A percentile compares a stretch with the other conserved stretches of the same genome.
These are phyloP conservation scores for Rhypophila decipiens DNA, from an alignment of 495 filamentous ascomycete genomes.

Conservation along the genomic window DNA sequence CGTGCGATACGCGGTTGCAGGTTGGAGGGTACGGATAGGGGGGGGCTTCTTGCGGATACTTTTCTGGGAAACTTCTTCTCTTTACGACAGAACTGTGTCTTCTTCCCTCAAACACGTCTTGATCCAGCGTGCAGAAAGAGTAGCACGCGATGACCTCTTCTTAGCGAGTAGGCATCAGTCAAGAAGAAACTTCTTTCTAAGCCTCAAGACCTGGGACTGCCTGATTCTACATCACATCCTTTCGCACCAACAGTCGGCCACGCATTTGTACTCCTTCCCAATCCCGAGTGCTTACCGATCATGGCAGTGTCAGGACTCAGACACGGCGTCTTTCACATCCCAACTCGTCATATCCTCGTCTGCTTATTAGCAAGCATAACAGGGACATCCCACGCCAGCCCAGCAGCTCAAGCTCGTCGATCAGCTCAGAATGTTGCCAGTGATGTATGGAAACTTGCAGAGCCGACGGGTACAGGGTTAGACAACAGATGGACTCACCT, in stretches of 20 bases:
- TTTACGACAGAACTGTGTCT: too few species aligned
- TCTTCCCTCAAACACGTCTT: too few species aligned
- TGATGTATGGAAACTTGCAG: neutral
- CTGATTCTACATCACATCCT: too few species aligned
- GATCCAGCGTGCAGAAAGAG: too few species aligned
- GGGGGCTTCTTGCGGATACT: too few species aligned
- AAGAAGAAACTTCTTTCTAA: neutral
- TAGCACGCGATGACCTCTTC: too few species aligned
- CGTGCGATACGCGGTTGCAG: neutral
- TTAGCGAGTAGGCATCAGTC: too few species aligned
- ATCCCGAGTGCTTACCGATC: neutral
- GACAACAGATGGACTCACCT: slow-evolving; percentile 1
- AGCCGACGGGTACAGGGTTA: neutral
- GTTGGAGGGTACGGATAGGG: too few species aligned
- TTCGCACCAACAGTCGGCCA: too few species aligned
- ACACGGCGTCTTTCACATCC: neutral
- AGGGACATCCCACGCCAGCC: neutral
- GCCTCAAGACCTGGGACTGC: too few species aligned
- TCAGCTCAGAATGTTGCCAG: too few species aligned
- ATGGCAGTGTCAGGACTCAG: neutral
- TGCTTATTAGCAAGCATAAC: neutral
- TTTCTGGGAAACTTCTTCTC: too few species aligned
- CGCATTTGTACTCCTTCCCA: neutral
- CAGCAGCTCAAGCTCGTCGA: neutral
- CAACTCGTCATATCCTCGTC: neutral